phyloP scores from a whole-genome alignment of 768 basidiomycete genomes.

The Kwoniella bestiolae region DNA sequence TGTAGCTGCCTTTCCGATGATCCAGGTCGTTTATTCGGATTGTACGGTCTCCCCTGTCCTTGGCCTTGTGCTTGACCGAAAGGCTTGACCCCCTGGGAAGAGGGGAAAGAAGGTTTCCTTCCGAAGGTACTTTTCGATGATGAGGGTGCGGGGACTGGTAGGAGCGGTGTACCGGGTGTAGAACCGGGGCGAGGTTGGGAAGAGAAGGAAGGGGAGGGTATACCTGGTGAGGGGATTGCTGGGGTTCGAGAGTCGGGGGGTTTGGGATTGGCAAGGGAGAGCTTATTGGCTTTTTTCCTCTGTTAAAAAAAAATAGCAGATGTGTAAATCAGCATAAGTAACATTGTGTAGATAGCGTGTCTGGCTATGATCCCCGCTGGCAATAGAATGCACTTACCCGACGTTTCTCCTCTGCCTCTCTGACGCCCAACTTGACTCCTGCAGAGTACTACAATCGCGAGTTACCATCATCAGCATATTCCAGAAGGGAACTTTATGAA shows the following conservation, averaged over 20 bases:
- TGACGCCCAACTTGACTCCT: constrained; percentile 40
- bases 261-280: too few relatives aligned
- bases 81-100: not conserved
- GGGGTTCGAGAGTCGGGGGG: too few relatives aligned
- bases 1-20: constrained; percentile 5
- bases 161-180: constrained; percentile 33
- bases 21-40: constrained; percentile 20
- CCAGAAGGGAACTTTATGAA: too few relatives aligned
- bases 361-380: too few relatives aligned
- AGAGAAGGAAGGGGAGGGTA: constrained; percentile 10
- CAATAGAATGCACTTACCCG: constrained; percentile 26
- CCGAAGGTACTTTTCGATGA: not conserved
- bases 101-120: not conserved
- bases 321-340: too few relatives aligned
- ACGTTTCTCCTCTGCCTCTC: constrained; percentile 41
- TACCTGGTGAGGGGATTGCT: constrained; percentile 1
- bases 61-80: not conserved
- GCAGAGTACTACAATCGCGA: constrained; percentile 34
- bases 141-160: constrained; percentile 30
- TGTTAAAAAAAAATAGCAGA: not conserved
- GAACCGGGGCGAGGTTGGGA: not conserved
- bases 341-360: too few relatives aligned
- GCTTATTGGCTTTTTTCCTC: constrained; percentile 15
- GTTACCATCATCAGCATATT: not conserved
- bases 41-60: constrained; percentile 6